These are phyloP conservation scores for Ophiosphaerella narmari DNA, from an alignment of 2,329 filamentous ascomycete species.

Conservation along the genomic window DNA sequence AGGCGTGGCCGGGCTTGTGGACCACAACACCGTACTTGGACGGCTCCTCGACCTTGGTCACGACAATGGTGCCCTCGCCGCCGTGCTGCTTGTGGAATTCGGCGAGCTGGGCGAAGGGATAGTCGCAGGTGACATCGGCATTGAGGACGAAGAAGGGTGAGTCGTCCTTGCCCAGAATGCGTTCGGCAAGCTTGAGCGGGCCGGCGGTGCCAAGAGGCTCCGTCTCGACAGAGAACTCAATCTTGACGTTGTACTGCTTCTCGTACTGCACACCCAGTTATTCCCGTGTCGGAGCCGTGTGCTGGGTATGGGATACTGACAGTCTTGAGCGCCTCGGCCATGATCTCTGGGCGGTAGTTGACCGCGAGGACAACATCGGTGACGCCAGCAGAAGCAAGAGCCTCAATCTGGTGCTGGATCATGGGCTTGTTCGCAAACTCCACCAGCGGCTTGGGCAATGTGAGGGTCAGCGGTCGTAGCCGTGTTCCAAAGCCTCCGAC, in stretches of 20 bases:
- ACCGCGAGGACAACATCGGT: constrained; percentile 97
- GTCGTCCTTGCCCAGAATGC: constrained; percentile 90
- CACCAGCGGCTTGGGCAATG: constrained; percentile 94
- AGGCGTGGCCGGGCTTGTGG: constrained; percentile 89
- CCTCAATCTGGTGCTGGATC: constrained; percentile 98
- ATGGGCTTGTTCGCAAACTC: constrained; percentile 99
- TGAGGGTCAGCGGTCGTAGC: constrained; percentile 86
- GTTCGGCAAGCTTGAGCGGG: constrained; percentile 92
- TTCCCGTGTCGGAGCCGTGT: constrained; percentile 3
- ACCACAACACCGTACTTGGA: constrained; percentile 99
- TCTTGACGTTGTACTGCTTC: constrained; percentile 88
- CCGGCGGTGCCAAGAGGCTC: constrained; percentile 95
- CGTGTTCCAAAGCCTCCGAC: constrained; percentile 99
- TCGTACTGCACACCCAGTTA: constrained; percentile 67
- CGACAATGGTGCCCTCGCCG: constrained; percentile 94
- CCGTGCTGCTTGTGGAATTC: constrained; percentile 93
- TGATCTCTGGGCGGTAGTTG: constrained; percentile 98
- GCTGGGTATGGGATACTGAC: constrained; percentile 53
- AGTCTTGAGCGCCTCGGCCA: constrained; percentile 92
- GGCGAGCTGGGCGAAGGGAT: constrained; percentile 87
- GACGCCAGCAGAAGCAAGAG: constrained; percentile 88
- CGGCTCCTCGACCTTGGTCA: constrained; percentile 98
- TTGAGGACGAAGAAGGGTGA: constrained; percentile 97
- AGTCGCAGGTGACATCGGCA: constrained; percentile 97
- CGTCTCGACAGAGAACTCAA: constrained; percentile 94